Base-by-base conservation (phyloP, 1,139 yeast species). In the Pichia sp. region DNA sequence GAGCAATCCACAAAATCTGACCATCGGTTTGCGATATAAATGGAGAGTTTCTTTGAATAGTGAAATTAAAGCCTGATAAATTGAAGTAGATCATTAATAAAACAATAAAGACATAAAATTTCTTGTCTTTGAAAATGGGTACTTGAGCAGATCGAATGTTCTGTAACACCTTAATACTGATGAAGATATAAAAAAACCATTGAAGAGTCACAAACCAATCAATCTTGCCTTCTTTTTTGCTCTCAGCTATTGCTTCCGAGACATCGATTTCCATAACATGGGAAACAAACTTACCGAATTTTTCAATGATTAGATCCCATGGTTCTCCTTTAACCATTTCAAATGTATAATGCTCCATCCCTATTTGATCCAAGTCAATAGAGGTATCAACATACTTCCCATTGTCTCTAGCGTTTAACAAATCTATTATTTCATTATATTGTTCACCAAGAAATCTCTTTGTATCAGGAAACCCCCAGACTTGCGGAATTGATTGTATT, bases 21-120 rank as follows among this genome's bases (percentile, higher is more conserved):
- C 57, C 58, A 4, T 50, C 44, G 8, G 72, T 66, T 45, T 66
- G 67, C 2, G 83, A 79, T n/a, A 83, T 54, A 45, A 84, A 77
- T 3, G 90, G 87, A 1, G 78, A 76, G 2, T 71, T 71, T 52
- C 77, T 69, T 46, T 79, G 78, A 31, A 73, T 62, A 1, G 84
- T 73, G 56, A 79, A 84, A 62, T 77, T 80, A 52, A 75, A 76
- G 2, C 94, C 94, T 35, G 84, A 71, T 8, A 72, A 62, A 46
- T 76, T 73, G 1, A 70, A 50, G 42, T 75, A 59, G 16, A 78
- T 65, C 6, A 72, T 54, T 0, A 60, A 49, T 7, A 80, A 60
- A 10, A 73, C 61, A 2, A 78, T 39, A 3, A 49, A 67, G 58
- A 52, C 73, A 66, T 11, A 55, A 7, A 53, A n/a, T 23, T 43